Evolutionary conservation across 2,329 filamentous ascomycete species (phyloP).

Genomic region (Dothideomycetidae sp.): DNA sequence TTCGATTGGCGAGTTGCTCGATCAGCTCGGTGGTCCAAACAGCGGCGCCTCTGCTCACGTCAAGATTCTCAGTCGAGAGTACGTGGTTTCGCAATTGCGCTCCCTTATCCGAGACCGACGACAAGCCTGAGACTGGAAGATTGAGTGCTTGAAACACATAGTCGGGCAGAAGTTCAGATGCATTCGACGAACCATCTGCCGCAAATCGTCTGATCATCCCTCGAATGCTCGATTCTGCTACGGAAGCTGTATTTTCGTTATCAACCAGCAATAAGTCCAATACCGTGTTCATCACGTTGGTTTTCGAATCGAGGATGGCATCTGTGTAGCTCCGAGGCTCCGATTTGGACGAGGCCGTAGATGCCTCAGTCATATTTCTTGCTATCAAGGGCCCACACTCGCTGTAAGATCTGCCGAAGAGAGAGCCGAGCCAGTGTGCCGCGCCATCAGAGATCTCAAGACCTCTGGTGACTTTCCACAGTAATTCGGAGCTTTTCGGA

Average conservation of each 20-base stretch:
- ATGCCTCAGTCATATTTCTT: constrained; percentile 1
- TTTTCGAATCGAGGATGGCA: not conserved
- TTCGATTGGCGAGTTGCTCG: not conserved
- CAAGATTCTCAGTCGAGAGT: too few species aligned
- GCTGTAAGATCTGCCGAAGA: constrained; percentile 55
- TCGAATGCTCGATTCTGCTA: too few species aligned
- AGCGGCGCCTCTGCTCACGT: too few species aligned
- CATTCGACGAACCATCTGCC: constrained; percentile 19
- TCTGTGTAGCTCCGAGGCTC: not conserved
- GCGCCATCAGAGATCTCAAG: constrained; percentile 39
- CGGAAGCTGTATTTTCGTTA: too few species aligned
- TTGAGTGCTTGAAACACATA: constrained; percentile 1
- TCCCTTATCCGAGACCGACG: too few species aligned
- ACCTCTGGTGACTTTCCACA: constrained; percentile 42
- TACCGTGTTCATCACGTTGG: not conserved
- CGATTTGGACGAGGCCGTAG: too few species aligned
- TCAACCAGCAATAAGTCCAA: too few species aligned
- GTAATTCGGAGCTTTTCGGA: constrained; percentile 42
- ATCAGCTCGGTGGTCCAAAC: not conserved
- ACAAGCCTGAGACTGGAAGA: not conserved
- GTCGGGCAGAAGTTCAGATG: constrained; percentile 55
- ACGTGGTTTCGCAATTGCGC: too few species aligned
- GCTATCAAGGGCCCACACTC: not conserved
- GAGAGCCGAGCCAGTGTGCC: constrained; percentile 69
- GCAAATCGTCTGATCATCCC: too few species aligned